A percentile compares a stretch with the other conserved stretches of the same genome.
Conservation (phyloP, 225 moss, liverwort and hornwort species). For the Marchantia polymorpha region DNA sequence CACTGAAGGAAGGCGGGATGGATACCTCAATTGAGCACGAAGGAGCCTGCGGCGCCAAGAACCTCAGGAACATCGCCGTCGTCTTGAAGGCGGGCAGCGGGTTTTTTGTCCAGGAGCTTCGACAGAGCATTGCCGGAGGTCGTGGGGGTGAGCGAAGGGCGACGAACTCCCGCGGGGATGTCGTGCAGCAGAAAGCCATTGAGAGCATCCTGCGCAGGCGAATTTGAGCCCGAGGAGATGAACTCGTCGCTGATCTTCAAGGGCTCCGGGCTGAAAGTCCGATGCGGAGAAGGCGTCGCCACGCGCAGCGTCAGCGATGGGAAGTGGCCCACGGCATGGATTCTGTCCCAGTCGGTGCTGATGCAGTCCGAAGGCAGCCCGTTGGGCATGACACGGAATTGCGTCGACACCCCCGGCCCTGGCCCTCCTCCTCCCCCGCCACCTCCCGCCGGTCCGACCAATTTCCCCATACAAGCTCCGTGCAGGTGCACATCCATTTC, state of each 20-base stretch:
- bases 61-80: not conserved
- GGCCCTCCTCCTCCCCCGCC: constrained; percentile 23
- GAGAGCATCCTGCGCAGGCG: constrained; percentile 24
- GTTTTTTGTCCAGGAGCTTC: constrained; percentile 10
- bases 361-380: constrained; percentile 26
- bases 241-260: constrained; percentile 41
- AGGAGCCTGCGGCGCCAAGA: not conserved
- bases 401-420: constrained; percentile 33
- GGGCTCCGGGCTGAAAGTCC: constrained; percentile 41
- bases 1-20: not conserved
- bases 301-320: constrained; percentile 29
- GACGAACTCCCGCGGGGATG: constrained; percentile 14
- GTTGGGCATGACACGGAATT: constrained; percentile 43
- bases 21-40: constrained; percentile 19
- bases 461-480: constrained; percentile 49
- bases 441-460: constrained; percentile 44
- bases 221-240: constrained; percentile 23
- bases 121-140: constrained; percentile 10
- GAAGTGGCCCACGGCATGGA: constrained; percentile 27
- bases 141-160: constrained; percentile 4
- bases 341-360: constrained; percentile 34
- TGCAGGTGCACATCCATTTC: constrained; percentile 44
- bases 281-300: constrained; percentile 30
- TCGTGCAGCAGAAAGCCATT: constrained; percentile 36
- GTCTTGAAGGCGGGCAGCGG: constrained; percentile 7